Evolutionary conservation across 495 filamentous ascomycete genomes (phyloP), one percentile per base, ranked within the genome.

Genomic region (Aspergillus asperescens): DNA sequence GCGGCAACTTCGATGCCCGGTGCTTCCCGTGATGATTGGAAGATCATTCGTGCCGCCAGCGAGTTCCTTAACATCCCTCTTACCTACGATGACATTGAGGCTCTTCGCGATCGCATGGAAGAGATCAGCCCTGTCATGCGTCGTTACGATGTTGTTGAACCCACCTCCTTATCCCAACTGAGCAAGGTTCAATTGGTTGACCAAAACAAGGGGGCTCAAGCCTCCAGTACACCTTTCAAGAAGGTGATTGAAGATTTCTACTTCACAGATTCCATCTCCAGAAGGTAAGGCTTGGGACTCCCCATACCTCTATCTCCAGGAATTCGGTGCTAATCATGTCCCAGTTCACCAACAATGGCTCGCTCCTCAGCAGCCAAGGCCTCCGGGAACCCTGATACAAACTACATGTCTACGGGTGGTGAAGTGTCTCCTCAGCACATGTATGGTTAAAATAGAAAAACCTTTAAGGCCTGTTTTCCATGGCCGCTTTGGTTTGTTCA

Each of bases 11-110:
- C 83, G 32, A 72, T 93, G 48, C 86, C 88, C 40, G 93, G 93
- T 50, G 93, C 90, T 49, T 82, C 91, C 44, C 81, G 93, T 58
- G 91, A 94, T 56, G 93, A 98, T 69, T 98, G 93, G 93, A 97
- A 96, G 78, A 97, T 98, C 59, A 81, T 98, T 58, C 89, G 93
- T 48, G 93, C 93, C 2, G 78, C 77, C 52, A 89, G 85, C 67
- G 94, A 96, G 70, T 95, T 90, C 72, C 79, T 98, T n/a, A 88
- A 88, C 41, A 81, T 71, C 4, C 83, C 89, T 38, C 79, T 98
- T 40, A 88, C 90, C 20, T 98, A 97, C 60, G 93, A 97, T 66
- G 88, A 96, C 57, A 80, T 98, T 22, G 86, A 90, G 58, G 76
- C 79, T 48, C 76, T 98, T 19, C 78, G 93, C 32, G 89, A 95